Conservation (phyloP, 1,284 basidiomycete species). For the Vanrija humicola region DNA sequence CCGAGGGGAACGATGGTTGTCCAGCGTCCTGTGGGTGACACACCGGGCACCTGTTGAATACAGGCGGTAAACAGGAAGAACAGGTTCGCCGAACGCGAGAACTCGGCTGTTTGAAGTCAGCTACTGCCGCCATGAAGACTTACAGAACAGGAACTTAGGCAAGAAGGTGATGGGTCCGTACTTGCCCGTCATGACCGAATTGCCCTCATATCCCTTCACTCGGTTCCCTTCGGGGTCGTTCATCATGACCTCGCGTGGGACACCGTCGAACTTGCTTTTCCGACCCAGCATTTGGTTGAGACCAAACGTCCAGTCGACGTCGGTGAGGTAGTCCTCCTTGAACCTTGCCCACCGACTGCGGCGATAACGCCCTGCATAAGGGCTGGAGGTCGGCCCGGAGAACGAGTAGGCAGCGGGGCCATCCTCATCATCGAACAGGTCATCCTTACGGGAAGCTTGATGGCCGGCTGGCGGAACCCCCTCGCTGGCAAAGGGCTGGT, state of each 20-base stretch:
- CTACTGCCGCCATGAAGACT: conserved; percentile 28
- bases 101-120: conserved; percentile 28
- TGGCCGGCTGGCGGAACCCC: conserved; percentile 12
- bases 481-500: conserved; percentile 34
- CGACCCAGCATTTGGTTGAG: conserved; percentile 39
- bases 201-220: conserved; percentile 63
- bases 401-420: conserved; percentile 42
- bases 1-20: conserved; percentile 92
- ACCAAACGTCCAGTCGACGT: conserved; percentile 47
- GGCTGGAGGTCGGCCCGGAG: conserved; percentile 27
- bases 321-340: conserved; percentile 40
- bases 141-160: conserved; percentile 89
- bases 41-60: conserved; percentile 97
- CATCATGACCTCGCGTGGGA: conserved; percentile 58
- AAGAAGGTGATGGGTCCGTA: conserved; percentile 86
- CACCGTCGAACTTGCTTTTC: conserved; percentile 42
- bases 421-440: conserved; percentile 44
- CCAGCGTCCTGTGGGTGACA: conserved; percentile 92
- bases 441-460: conserved; percentile 1
- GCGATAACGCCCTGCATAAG: conserved; percentile 22
- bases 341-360: conserved; percentile 33
- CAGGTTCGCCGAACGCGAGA: conserved; percentile 89
- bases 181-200: conserved; percentile 92
- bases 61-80: conserved; percentile 99
- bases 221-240: conserved; percentile 60